Conservation (phyloP, 1,284 basidiomycete genomes). For the Trichosporon asahii region DNA sequence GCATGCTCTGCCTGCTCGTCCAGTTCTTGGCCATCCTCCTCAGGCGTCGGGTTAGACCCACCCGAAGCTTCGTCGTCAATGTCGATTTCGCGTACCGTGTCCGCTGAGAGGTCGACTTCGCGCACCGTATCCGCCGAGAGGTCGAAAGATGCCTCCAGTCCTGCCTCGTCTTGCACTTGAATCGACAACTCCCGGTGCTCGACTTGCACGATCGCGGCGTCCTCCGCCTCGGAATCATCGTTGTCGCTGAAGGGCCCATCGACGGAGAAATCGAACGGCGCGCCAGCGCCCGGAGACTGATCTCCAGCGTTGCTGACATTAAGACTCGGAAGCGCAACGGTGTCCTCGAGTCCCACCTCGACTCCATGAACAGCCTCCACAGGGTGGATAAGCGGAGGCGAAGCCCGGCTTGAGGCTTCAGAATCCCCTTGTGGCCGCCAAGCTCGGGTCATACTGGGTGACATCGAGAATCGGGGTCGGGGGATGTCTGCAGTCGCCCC, state of each 20-base stretch:
- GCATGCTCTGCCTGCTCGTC: not conserved
- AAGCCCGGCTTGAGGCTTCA: not conserved
- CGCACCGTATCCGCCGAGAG: not conserved
- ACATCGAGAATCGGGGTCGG: not conserved
- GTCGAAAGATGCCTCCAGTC: not conserved
- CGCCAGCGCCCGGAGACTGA: not conserved
- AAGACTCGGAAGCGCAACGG: not conserved
- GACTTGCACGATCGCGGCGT: not conserved
- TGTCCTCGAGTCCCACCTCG: not conserved
- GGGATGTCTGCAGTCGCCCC: not conserved
- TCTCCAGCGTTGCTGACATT: not conserved
- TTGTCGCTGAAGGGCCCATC: not conserved
- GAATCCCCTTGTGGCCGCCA: not conserved
- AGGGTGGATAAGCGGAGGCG: not conserved
- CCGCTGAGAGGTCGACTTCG: not conserved
- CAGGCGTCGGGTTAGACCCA: not conserved
- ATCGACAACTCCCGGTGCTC: not conserved
- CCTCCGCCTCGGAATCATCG: not conserved
- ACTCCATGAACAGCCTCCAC: not conserved
- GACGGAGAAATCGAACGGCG: not conserved
- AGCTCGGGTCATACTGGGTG: not conserved
- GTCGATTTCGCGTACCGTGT: not conserved
- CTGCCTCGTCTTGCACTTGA: not conserved
- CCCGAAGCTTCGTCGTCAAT: not conserved
- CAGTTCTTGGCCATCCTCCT: not conserved